phyloP scores from a whole-genome alignment of 2,329 filamentous ascomycete genomes.

The Madurella mycetomatis region DNA sequence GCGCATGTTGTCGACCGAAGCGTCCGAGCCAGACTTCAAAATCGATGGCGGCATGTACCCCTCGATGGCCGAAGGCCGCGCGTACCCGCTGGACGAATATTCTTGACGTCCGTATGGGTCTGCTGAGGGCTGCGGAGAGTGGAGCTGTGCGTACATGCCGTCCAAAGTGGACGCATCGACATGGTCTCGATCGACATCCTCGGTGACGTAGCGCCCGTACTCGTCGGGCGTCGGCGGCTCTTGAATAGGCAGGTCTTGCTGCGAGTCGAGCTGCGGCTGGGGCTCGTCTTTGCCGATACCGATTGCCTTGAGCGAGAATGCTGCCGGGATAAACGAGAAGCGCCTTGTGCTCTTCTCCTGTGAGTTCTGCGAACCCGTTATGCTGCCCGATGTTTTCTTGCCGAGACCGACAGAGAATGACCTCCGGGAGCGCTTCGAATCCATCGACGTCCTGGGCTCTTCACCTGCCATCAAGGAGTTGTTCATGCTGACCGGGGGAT shows the following conservation, averaged over 20 bases:
- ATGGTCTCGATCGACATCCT: constrained; percentile 21
- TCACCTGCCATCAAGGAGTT: constrained; percentile 60
- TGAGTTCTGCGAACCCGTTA: constrained; percentile 53
- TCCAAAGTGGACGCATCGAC: constrained; percentile 29
- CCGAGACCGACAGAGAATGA: constrained; percentile 66
- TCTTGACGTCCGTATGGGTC: constrained; percentile 33
- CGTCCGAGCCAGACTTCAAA: constrained; percentile 50
- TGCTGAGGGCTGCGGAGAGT: constrained; percentile 22
- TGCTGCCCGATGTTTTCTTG: constrained; percentile 67
- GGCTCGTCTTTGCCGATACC: constrained; percentile 54
- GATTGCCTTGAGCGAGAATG: constrained; percentile 62
- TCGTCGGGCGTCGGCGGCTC: constrained; percentile 39
- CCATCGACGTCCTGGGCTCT: constrained; percentile 60
- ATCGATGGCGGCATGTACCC: constrained; percentile 44
- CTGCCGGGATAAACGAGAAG: constrained; percentile 65
- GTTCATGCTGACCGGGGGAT: constrained; percentile 90
- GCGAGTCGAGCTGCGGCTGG: constrained; percentile 46
- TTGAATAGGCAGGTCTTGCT: constrained; percentile 50
- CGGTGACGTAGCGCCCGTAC: constrained; percentile 35
- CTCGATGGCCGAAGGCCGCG: constrained; percentile 42
- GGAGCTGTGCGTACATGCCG: constrained; percentile 32
- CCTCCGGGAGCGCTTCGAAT: constrained; percentile 61
- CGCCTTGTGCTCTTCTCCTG: constrained; percentile 56
- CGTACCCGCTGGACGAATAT: constrained; percentile 37
- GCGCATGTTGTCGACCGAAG: constrained; percentile 45